phyloP scores from a whole-genome alignment of 495 filamentous ascomycete species.

The Niebla homalea region DNA sequence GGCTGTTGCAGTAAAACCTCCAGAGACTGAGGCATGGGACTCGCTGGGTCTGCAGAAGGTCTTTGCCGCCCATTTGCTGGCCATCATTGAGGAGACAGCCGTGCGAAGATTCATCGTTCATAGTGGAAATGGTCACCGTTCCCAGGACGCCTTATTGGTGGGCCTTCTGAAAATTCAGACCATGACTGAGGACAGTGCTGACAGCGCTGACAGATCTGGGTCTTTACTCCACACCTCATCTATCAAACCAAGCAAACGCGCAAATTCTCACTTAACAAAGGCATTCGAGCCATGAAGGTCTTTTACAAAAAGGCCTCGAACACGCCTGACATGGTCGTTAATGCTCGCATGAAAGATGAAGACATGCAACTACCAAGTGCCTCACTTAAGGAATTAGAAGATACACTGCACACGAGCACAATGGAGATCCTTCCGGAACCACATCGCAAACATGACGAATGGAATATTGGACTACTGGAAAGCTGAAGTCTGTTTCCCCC shows the following conservation, averaged over 20 bases:
- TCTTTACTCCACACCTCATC: slow-evolving; percentile 54
- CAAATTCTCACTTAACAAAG: slow-evolving; percentile 6
- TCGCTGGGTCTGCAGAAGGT: slow-evolving; percentile 37
- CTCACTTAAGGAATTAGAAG: slow-evolving; percentile 32
- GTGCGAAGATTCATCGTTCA: slow-evolving; percentile 36
- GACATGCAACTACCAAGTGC: slow-evolving; percentile 47
- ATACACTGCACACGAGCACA: slow-evolving; percentile 36
- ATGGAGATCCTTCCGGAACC: slow-evolving; percentile 35
- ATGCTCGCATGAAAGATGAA: slow-evolving; percentile 43
- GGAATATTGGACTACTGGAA: slow-evolving; percentile 53
- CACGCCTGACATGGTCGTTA: slow-evolving; percentile 41
- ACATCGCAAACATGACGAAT: slow-evolving; percentile 45
- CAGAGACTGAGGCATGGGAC: slow-evolving; percentile 18
- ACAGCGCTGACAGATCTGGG: slow-evolving; percentile 37
- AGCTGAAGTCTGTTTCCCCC: slow-evolving; percentile 17
- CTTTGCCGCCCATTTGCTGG: slow-evolving; percentile 36
- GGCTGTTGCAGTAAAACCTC: slow-evolving; percentile 24
- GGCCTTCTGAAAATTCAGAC: slow-evolving; percentile 25
- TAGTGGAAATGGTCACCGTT: slow-evolving; percentile 16
- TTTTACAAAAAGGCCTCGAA: slow-evolving; percentile 42
- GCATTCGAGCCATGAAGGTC: slow-evolving; percentile 47
- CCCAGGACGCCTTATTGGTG: slow-evolving; percentile 30
- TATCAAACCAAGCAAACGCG: slow-evolving; percentile 34
- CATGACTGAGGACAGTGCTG: slow-evolving; percentile 18
- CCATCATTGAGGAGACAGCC: slow-evolving; percentile 36